These are phyloP conservation scores for Cladosporium halotolerans DNA, from an alignment of 2,329 filamentous ascomycete genomes.

Conservation along the genomic window DNA sequence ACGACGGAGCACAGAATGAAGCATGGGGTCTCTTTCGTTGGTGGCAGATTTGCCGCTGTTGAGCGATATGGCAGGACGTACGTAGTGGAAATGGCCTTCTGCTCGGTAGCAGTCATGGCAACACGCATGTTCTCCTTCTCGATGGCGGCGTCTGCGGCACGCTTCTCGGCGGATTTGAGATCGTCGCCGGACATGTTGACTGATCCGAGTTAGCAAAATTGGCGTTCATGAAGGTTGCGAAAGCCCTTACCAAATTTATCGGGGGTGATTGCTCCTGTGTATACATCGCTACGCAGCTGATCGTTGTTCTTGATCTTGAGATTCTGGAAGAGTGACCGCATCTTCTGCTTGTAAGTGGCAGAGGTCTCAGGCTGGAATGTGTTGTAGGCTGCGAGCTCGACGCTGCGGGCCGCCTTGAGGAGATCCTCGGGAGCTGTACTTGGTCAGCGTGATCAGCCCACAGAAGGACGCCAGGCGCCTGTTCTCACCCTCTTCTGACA, in stretches of 20 bases:
- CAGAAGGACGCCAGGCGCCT: background rate
- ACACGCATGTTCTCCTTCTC: slow-evolving; percentile 94
- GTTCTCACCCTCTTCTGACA: slow-evolving; percentile 48
- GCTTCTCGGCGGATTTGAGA: slow-evolving; percentile 79
- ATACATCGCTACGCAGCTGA: slow-evolving; percentile 67
- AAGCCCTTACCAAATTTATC: slow-evolving; percentile 50
- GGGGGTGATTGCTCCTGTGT: slow-evolving; percentile 65
- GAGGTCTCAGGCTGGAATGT: slow-evolving; percentile 63
- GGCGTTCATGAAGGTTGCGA: background rate
- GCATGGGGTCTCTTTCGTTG: slow-evolving; percentile 18
- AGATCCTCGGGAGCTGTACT: slow-evolving; percentile 55
- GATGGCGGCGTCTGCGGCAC: slow-evolving; percentile 67
- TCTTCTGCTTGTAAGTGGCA: slow-evolving; percentile 74
- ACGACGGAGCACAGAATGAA: slow-evolving; percentile 11
- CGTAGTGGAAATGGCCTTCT: slow-evolving; percentile 65
- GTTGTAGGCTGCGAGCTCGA: slow-evolving; percentile 71
- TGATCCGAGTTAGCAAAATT: background rate
- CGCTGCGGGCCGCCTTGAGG: slow-evolving; percentile 58
- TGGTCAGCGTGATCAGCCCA: background rate
- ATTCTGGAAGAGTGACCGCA: slow-evolving; percentile 89
- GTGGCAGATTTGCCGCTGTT: too few species aligned
- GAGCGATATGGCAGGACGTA: slow-evolving; percentile 16
- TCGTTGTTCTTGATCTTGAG: slow-evolving; percentile 88
- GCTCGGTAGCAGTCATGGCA: slow-evolving; percentile 85
- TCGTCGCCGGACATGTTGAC: slow-evolving; percentile 86